Evolutionary conservation across 495 filamentous ascomycete genomes (phyloP).

Genomic region (Penicillium desertorum): DNA sequence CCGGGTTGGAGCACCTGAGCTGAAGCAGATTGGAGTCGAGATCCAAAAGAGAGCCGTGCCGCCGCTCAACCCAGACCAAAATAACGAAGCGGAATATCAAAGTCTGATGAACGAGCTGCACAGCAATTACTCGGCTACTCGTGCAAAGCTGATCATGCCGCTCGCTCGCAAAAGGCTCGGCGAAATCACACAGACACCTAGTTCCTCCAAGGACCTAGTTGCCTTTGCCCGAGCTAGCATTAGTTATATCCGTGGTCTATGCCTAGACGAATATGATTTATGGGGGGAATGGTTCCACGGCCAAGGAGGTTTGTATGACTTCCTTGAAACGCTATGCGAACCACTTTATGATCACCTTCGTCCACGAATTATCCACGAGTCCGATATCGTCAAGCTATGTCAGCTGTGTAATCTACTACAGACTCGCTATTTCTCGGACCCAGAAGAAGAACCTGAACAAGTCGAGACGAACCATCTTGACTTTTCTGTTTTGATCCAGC

Average conservation of each 20-base stretch:
- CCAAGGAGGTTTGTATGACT: slow-evolving; percentile 66
- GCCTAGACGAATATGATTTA: slow-evolving; percentile 71
- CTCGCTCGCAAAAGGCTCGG: slow-evolving; percentile 60
- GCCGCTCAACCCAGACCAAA: slow-evolving; percentile 59
- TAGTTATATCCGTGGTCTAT: slow-evolving; percentile 67
- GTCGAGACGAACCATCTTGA: slow-evolving; percentile 58
- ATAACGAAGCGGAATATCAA: slow-evolving; percentile 65
- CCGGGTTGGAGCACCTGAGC: slow-evolving; percentile 62
- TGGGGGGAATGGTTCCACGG: slow-evolving; percentile 76
- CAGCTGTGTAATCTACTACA: slow-evolving; percentile 79
- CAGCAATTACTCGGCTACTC: slow-evolving; percentile 60
- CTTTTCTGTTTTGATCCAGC: slow-evolving; percentile 64
- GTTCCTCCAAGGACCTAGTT: slow-evolving; percentile 66
- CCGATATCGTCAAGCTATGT: slow-evolving; percentile 71
- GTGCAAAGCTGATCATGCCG: slow-evolving; percentile 60
- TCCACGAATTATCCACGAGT: slow-evolving; percentile 69
- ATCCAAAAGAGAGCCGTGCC: slow-evolving; percentile 67
- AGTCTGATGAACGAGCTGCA: slow-evolving; percentile 66
- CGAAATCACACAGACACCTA: slow-evolving; percentile 64
- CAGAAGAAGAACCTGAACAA: slow-evolving; percentile 65
- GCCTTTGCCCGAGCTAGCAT: slow-evolving; percentile 68
- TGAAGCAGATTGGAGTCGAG: slow-evolving; percentile 65
- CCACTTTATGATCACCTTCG: slow-evolving; percentile 72
- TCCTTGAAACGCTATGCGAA: slow-evolving; percentile 70
- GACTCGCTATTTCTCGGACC: slow-evolving; percentile 74